A percentile compares a stretch with the other conserved stretches of the same genome.
Conservation (phyloP, 129 eudicot genomes). For the Flaveria sonorensis region DNA sequence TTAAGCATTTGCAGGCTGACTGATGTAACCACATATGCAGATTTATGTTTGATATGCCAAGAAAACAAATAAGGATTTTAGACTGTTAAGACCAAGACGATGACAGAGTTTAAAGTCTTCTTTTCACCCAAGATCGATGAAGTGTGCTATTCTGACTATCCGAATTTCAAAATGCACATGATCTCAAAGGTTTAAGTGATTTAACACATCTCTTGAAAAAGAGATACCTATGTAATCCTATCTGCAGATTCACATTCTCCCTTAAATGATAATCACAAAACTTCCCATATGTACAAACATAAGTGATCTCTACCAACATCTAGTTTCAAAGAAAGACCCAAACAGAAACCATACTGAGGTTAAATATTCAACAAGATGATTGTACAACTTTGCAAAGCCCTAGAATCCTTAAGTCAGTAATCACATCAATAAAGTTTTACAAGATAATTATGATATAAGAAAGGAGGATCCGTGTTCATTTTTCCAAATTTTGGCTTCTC, state of each 20-base stretch:
- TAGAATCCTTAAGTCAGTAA: neutral
- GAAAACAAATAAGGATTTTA: neutral
- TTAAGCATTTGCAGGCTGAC: neutral
- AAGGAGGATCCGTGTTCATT: neutral
- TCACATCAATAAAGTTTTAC: constrained; percentile 12
- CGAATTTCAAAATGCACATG: neutral
- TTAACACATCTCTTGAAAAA: too few relatives aligned
- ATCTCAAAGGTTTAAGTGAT: neutral
- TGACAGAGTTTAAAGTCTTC: too few relatives aligned
- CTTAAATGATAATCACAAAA: neutral
- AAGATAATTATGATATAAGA: neutral
- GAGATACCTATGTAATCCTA: neutral
- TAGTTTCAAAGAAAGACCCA: neutral
- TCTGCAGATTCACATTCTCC: too few relatives aligned
- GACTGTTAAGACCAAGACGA: neutral
- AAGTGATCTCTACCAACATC: too few relatives aligned
- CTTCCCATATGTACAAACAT: too few relatives aligned
- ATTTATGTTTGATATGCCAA: neutral
- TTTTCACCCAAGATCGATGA: neutral
- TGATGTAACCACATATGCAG: neutral
- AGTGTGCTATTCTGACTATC: neutral
- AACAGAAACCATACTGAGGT: neutral
- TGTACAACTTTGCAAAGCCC: neutral
- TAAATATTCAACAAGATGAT: neutral
- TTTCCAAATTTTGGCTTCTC: neutral